Evolutionary conservation across 2,329 filamentous ascomycete genomes (phyloP), one percentile per base, ranked within the genome.

Genomic region (Trichoderma sp.): DNA sequence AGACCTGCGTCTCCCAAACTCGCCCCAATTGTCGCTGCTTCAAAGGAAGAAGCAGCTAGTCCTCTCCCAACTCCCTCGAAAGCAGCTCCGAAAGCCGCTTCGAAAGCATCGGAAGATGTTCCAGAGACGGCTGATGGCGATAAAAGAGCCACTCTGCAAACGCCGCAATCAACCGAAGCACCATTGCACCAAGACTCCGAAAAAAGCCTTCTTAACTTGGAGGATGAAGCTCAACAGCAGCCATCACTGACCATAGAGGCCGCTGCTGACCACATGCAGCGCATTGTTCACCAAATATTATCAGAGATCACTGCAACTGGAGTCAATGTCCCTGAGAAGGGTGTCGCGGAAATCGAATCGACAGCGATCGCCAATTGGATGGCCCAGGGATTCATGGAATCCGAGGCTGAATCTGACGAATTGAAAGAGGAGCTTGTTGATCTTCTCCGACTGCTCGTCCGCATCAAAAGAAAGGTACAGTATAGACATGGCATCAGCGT

Each of bases 331-430:
- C 69, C 73, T 4, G 76, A 77, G 5, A 71, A 77, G 16, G 64
- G 62, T 1, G 50, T 78, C 27, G 68, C 78, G 4, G 80, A 78
- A 2, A 79, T 83, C 9, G 78, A 81, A 24, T 79, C 82, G 6
- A 78, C 77, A 0, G 77, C 80, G 3, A 76, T 82, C 12, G 77
- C 80, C 1, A 75, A 78, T 24, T 83, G 81, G 81, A 71, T 79
- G 7, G 41, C 75, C 4, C 76, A 79, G 14, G 81, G 81, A 0
- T 79, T 79, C 18, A 76, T 83, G n/a, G 75, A 77, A 5, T 77
- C 71, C 8, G 76, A 81, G 11, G 77, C 71, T 9, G 75, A 81
- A 7, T 71, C 66, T 3, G 78, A 81, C 12, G 77, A 79, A 6
- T 75, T 82, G 29, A 80, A 78, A 29, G 67, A 78, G 0, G 77